A percentile compares a stretch with the other conserved stretches of the same genome.
Evolutionary conservation across 1,284 basidiomycete genomes (phyloP).

Genomic region (Golubevia sp.): DNA sequence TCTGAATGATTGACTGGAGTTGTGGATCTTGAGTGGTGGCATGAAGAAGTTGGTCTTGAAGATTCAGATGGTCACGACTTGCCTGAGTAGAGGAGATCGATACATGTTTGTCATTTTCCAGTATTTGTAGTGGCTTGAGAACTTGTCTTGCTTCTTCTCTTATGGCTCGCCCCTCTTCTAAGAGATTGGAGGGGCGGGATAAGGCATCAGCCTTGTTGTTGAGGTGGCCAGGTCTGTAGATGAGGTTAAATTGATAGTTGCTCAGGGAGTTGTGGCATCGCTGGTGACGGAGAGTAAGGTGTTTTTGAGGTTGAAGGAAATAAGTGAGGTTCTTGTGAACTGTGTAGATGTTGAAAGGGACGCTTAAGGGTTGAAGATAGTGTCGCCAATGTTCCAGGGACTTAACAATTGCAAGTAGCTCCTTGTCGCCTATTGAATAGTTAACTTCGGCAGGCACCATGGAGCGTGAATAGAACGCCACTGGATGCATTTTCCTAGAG

Average conservation of each 20-base stretch:
- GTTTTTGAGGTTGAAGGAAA: conserved; percentile 11
- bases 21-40: not conserved
- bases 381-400: conserved; percentile 7
- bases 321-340: conserved; percentile 13
- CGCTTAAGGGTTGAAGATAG: conserved; percentile 3
- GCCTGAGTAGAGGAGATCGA: too few relatives aligned
- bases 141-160: too few relatives aligned
- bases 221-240: too few relatives aligned
- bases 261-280: too few relatives aligned
- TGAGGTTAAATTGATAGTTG: too few relatives aligned
- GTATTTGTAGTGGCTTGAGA: not conserved
- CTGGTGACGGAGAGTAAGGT: too few relatives aligned
- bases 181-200: too few relatives aligned
- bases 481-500: conserved; percentile 2
- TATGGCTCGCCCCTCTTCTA: too few relatives aligned
- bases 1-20: not conserved
- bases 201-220: too few relatives aligned
- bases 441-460: too few relatives aligned
- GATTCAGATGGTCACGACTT: not conserved
- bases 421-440: conserved; percentile 17
- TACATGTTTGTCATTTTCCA: not conserved
- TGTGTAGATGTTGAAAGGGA: conserved; percentile 5
- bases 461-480: conserved; percentile 7
- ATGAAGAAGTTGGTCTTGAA: not conserved
- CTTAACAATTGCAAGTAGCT: conserved; percentile 12